Evolutionary conservation across 164 flowering plant species (phyloP).

Genomic region (Vitis riparia): DNA sequence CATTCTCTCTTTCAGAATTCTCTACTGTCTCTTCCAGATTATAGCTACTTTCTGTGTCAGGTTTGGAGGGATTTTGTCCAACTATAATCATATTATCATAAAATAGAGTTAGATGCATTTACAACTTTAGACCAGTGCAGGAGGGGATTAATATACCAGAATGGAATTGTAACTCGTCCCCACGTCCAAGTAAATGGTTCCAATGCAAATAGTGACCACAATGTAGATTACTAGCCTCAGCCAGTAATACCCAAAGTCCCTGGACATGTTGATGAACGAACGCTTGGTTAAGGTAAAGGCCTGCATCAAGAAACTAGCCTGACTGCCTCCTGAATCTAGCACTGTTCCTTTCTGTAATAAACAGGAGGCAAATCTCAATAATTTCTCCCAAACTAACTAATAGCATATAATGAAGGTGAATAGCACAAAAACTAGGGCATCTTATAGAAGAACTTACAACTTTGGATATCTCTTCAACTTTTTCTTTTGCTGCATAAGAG

Average conservation of each 20-base stretch:
- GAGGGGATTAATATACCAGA: slow-evolving; percentile 46
- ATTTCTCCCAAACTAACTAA: too few species aligned
- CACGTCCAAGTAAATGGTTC: slow-evolving; percentile 77
- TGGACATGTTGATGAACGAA: slow-evolving; percentile 87
- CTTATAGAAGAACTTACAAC: slow-evolving; percentile 49
- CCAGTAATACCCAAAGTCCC: slow-evolving; percentile 99
- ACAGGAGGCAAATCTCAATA: background rate
- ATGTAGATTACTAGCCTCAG: slow-evolving; percentile 83
- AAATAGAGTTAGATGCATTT: too few species aligned
- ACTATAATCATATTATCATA: background rate
- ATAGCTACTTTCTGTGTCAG: too few species aligned
- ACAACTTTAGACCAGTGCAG: too few species aligned
- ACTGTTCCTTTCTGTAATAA: slow-evolving; percentile 83
- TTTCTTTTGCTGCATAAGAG: slow-evolving; percentile 48
- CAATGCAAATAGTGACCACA: slow-evolving; percentile 86
- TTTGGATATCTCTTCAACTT: slow-evolving; percentile 77
- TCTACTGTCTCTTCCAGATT: too few species aligned
- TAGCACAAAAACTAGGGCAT: background rate
- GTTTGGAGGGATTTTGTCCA: too few species aligned
- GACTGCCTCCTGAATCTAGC: slow-evolving; percentile 88
- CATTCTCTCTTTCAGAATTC: too few species aligned
- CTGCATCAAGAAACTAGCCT: slow-evolving; percentile 93
- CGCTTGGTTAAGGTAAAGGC: slow-evolving; percentile 76
- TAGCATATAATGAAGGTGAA: background rate
- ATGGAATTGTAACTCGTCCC: slow-evolving; percentile 82